phyloP scores from a whole-genome alignment of 2,329 filamentous ascomycete species.

The Davidsoniella eucalypti region DNA sequence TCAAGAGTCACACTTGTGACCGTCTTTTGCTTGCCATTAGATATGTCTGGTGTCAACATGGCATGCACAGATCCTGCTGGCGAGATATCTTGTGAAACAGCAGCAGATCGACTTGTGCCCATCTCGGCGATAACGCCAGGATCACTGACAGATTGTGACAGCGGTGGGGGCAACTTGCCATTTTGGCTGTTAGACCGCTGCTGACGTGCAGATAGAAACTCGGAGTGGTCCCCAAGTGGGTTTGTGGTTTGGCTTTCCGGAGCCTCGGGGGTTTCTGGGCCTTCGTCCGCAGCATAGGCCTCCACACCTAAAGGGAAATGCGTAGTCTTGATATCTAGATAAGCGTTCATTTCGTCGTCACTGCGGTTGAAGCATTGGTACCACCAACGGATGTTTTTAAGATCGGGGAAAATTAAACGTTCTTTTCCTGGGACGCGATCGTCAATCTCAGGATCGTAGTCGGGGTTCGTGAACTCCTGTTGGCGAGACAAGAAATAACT shows the following conservation, averaged over 20 bases:
- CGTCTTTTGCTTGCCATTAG: conserved; percentile 14
- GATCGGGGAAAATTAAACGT: conserved; percentile 63
- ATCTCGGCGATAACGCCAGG: conserved; percentile 13
- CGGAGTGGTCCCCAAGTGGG: not conserved
- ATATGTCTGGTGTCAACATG: conserved; percentile 25
- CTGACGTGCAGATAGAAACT: conserved; percentile 22
- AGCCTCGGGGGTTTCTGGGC: not conserved
- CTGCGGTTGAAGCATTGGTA: conserved; percentile 69
- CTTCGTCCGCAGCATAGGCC: not conserved
- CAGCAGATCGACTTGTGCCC: not conserved
- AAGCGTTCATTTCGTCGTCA: conserved; percentile 83
- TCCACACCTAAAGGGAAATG: conserved; percentile 1
- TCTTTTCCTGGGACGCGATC: conserved; percentile 68
- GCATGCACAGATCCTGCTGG: conserved; percentile 39
- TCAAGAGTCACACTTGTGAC: conserved; percentile 13
- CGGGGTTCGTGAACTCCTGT: conserved; percentile 65
- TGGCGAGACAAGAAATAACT: conserved; percentile 78
- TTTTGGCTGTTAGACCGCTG: not conserved
- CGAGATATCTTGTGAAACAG: conserved; percentile 1
- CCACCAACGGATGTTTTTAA: conserved; percentile 85
- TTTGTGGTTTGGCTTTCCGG: too few species aligned
- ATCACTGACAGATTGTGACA: conserved; percentile 17
- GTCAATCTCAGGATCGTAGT: conserved; percentile 59
- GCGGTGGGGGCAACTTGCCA: conserved; percentile 16
- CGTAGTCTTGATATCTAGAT: conserved; percentile 27